Percentiles rank a stretch among this genome's conserved stretches.
Evolutionary conservation across 768 basidiomycete genomes (phyloP).

Genomic region (Pisolithus sp.): DNA sequence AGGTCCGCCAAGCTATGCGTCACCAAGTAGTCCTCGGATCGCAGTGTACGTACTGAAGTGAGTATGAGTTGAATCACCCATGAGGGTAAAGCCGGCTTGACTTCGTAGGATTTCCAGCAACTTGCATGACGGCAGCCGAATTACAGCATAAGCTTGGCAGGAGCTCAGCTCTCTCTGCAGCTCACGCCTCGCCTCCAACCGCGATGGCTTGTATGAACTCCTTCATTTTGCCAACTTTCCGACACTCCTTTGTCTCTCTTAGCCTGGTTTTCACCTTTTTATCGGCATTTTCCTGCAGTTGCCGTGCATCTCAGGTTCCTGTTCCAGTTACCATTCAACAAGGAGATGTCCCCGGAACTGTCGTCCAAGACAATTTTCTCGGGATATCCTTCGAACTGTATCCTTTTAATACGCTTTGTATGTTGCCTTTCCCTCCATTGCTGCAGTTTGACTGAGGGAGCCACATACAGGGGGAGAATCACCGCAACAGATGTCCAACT

Average conservation of each 20-base stretch:
- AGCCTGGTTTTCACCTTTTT: background rate
- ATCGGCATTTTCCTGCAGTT: background rate
- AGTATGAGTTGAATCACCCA: no score
- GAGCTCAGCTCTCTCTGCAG: no score
- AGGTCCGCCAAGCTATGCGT: no score
- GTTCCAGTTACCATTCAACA: background rate
- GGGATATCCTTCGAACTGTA: constrained; percentile 35
- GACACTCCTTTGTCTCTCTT: background rate
- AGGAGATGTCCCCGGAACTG: constrained; percentile 4
- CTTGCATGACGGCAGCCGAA: no score
- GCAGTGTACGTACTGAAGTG: no score
- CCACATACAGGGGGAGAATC: constrained; percentile 25
- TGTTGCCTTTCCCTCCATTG: constrained; percentile 3
- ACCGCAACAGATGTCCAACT: constrained; percentile 21
- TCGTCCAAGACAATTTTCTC: constrained; percentile 31
- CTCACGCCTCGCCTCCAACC: no score
- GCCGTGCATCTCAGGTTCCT: background rate
- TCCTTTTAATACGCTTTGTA: constrained; percentile 33
- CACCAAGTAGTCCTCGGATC: no score
- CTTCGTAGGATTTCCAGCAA: no score
- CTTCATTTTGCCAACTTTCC: background rate
- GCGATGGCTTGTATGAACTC: background rate
- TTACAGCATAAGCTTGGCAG: no score
- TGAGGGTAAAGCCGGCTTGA: no score
- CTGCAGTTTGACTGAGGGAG: background rate